Conservation (phyloP, 768 basidiomycete genomes). For the Auricularia sp. region DNA sequence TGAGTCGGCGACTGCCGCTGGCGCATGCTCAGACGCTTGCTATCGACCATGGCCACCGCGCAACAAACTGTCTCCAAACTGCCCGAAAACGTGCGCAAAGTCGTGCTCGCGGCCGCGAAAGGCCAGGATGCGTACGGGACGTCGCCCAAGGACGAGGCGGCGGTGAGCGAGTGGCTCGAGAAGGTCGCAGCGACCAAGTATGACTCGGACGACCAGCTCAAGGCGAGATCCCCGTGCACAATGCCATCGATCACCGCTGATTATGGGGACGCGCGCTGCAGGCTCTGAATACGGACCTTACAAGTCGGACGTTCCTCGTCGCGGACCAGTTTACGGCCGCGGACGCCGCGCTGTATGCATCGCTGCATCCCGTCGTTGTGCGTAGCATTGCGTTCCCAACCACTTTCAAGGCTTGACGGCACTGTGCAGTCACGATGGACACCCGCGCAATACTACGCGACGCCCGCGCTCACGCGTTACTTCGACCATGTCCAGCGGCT, state of each 20-base stretch:
- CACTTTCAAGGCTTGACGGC: neutral
- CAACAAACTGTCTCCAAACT: slow-evolving; percentile 34
- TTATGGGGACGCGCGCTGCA: slow-evolving; percentile 20
- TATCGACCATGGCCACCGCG: no score
- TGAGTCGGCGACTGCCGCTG: no score
- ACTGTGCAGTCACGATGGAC: slow-evolving; percentile 52
- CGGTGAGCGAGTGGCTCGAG: slow-evolving; percentile 63
- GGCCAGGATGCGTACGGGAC: slow-evolving; percentile 38
- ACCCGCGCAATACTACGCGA: slow-evolving; percentile 63
- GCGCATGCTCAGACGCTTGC: no score
- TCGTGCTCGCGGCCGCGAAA: slow-evolving; percentile 34
- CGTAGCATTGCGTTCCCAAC: slow-evolving; percentile 20
- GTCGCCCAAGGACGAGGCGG: slow-evolving; percentile 50
- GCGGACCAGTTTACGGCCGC: slow-evolving; percentile 79
- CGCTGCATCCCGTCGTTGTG: slow-evolving; percentile 77
- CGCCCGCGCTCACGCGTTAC: slow-evolving; percentile 82
- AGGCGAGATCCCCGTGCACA: slow-evolving; percentile 29
- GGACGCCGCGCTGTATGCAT: slow-evolving; percentile 83
- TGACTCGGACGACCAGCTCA: slow-evolving; percentile 35
- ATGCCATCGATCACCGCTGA: slow-evolving; percentile 3
- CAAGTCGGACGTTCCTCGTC: slow-evolving; percentile 76
- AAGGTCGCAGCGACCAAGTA: slow-evolving; percentile 45
- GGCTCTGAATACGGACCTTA: slow-evolving; percentile 63
- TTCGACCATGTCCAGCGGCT: slow-evolving; percentile 87
- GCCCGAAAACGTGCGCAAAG: slow-evolving; percentile 39